Evolutionary conservation across 371 early-diverging fungal genomes (phyloP), one percentile per base, ranked within the genome.

Genomic region (Zychaea mexicana): DNA sequence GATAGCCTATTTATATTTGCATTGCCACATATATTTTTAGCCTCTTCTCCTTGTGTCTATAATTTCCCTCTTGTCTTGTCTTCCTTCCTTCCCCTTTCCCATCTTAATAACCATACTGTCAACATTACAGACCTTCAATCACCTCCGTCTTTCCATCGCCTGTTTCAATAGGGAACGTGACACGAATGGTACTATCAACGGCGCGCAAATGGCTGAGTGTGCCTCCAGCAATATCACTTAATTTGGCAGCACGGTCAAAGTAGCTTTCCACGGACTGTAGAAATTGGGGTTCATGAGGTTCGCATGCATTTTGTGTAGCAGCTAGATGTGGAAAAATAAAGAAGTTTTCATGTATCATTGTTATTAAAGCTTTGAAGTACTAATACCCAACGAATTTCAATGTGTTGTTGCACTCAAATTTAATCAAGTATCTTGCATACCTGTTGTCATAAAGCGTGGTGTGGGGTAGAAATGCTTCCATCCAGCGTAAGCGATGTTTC

Each of bases 131-230:
- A 78, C 79, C 87, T 65, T 86, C 85, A 70, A 94, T 88, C 66
- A 94, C 89, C 69, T 91, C 86, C 46, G 84, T 83, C 57, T 84
- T 87, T 57, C 91, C 91, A 39, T 88, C 73, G 55, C 88, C 90
- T 21, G 85, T 70, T 77, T 94, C 93, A 62, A 95, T 88, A 10
- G 95, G 95, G 77, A 95, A 95, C 19, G 91, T 91, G 61, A 94
- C 93, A 69, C 90, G 85, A 31, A 94, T 82, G 13, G 92, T 86
- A 55, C 84, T 78, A 70, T 95, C 95, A 28, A 90, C 88, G 57
- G 91, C 89, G 66, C 88, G 88, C 77, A 95, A 91, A 61, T 90
- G 91, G 46, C 82, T 76, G 68, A 95, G 79, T n/a, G 90, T 88
- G 57, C 87, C 88, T 8, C 71, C 60, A 42, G 85, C 69, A 17